Conservation (phyloP, 2,329 filamentous ascomycete genomes). For the Colletotrichum sp. region DNA sequence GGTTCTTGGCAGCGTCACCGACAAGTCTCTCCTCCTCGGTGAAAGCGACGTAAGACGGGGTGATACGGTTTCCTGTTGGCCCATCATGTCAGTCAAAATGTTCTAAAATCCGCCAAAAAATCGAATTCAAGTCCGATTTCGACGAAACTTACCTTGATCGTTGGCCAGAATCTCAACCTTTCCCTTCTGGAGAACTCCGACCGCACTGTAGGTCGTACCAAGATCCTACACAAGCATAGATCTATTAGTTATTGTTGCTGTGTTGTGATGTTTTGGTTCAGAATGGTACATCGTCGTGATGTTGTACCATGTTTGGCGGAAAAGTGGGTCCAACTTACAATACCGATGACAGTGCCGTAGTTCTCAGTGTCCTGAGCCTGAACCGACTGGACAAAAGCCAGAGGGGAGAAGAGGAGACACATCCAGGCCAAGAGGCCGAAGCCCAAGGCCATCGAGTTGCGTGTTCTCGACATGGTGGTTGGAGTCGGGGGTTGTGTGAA, state of each 20-base stretch:
- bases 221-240: slow-evolving; percentile 68
- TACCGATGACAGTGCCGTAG: slow-evolving; percentile 91
- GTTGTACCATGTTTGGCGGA: neutral
- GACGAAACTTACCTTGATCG: slow-evolving; percentile 65
- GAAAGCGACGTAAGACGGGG: slow-evolving; percentile 93
- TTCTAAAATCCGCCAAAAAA: neutral
- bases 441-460: slow-evolving; percentile 75
- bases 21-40: slow-evolving; percentile 97
- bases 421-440: slow-evolving; percentile 93
- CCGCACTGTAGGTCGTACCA: slow-evolving; percentile 87
- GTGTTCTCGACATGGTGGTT: slow-evolving; percentile 57
- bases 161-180: slow-evolving; percentile 95
- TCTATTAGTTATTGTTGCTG: neutral
- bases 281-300: too few relatives aligned
- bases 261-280: neutral
- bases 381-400: slow-evolving; percentile 83
- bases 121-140: neutral
- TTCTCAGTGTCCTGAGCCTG: slow-evolving; percentile 75
- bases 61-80: slow-evolving; percentile 82
- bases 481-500: slow-evolving; percentile 14
- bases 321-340: slow-evolving; percentile 57
- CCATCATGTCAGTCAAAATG: neutral
- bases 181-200: too few relatives aligned
- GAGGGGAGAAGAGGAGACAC: slow-evolving; percentile 83
- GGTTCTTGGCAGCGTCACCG: slow-evolving; percentile 97